A percentile compares a stretch with the other conserved stretches of the same genome.
Evolutionary conservation across 2,329 filamentous ascomycete genomes (phyloP).

Genomic region (Fusarium buharicum): DNA sequence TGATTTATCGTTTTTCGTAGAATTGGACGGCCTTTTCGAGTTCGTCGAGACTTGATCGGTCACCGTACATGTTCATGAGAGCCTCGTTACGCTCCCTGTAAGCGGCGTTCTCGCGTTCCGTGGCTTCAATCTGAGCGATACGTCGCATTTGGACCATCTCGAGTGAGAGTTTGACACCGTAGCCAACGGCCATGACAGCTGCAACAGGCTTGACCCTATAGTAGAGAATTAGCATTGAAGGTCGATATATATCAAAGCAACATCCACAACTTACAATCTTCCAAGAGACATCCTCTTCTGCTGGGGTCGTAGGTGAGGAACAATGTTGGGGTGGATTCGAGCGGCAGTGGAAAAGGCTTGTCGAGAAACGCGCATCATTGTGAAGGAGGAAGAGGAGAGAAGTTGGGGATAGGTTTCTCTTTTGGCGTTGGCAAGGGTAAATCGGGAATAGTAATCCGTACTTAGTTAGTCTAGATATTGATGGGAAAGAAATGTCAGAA

Average conservation of each 20-base stretch:
- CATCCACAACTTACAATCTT: conserved; percentile 35
- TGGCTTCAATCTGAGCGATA: conserved; percentile 45
- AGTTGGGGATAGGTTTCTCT: conserved; percentile 11
- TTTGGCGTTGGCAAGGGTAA: conserved; percentile 33
- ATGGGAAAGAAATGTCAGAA: conserved; percentile 20
- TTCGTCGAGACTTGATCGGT: conserved; percentile 59
- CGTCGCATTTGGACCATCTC: conserved; percentile 45
- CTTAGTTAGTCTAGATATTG: conserved; percentile 30
- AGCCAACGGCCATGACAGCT: conserved; percentile 49
- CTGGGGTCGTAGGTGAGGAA: conserved; percentile 44
- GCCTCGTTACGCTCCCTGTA: conserved; percentile 53
- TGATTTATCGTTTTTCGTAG: conserved; percentile 55
- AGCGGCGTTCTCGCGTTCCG: conserved; percentile 51
- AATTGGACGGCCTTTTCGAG: conserved; percentile 60
- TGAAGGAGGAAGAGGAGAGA: conserved; percentile 27
- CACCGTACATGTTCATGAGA: conserved; percentile 62
- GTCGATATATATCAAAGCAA: neutral
- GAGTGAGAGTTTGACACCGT: conserved; percentile 50
- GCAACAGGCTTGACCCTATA: conserved; percentile 49
- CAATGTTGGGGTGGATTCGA: conserved; percentile 45
- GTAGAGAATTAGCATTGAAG: conserved; percentile 19
- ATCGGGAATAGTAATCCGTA: conserved; percentile 34
- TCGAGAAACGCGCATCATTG: conserved; percentile 42
- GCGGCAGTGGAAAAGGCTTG: conserved; percentile 46
- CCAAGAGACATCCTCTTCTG: conserved; percentile 41